Percentiles rank a stretch among this genome's conserved stretches.
These are phyloP conservation scores for Ilyonectria mors-panacis DNA, from an alignment of 2,329 filamentous ascomycete genomes.

Conservation along the genomic window DNA sequence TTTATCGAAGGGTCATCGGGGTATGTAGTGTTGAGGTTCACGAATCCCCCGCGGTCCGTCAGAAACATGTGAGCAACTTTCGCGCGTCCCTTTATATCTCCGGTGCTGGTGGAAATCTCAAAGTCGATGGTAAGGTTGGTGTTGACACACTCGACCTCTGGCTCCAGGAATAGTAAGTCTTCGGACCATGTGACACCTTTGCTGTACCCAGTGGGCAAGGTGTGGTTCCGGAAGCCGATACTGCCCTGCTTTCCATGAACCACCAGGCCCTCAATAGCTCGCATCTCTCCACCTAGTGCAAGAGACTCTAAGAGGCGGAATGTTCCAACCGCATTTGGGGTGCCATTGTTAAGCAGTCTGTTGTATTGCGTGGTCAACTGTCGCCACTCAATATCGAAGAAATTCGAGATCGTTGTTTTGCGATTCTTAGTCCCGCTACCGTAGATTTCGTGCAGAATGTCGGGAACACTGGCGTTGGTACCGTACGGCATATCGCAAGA, in stretches of 20 bases:
- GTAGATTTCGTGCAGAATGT: slow-evolving; percentile 24
- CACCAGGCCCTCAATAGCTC: slow-evolving; percentile 58
- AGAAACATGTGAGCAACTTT: slow-evolving; percentile 45
- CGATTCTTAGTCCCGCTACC: slow-evolving; percentile 21
- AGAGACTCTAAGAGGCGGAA: slow-evolving; percentile 23
- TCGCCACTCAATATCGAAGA: slow-evolving; percentile 33
- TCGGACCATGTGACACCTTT: slow-evolving; percentile 56
- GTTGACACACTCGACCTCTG: slow-evolving; percentile 60
- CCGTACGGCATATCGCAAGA: slow-evolving; percentile 7
- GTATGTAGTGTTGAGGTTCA: slow-evolving; percentile 53
- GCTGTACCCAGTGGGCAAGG: slow-evolving; percentile 46
- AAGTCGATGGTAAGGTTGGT: slow-evolving; percentile 60
- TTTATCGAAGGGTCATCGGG: slow-evolving; percentile 50
- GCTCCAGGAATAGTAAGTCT: slow-evolving; percentile 63
- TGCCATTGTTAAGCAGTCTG: slow-evolving; percentile 15
- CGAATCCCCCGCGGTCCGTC: slow-evolving; percentile 60
- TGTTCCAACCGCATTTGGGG: slow-evolving; percentile 15
- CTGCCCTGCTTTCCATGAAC: slow-evolving; percentile 58
- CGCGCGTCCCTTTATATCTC: not conserved
- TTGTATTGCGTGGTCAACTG: slow-evolving; percentile 20
- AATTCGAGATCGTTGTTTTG: slow-evolving; percentile 25
- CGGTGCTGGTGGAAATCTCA: slow-evolving; percentile 37
- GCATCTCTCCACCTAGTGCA: slow-evolving; percentile 15
- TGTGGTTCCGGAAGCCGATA: slow-evolving; percentile 62
- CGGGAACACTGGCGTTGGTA: slow-evolving; percentile 18